These are phyloP conservation scores for Picea glauca DNA, from an alignment of 75 land plant genomes.

Conservation along the genomic window DNA sequence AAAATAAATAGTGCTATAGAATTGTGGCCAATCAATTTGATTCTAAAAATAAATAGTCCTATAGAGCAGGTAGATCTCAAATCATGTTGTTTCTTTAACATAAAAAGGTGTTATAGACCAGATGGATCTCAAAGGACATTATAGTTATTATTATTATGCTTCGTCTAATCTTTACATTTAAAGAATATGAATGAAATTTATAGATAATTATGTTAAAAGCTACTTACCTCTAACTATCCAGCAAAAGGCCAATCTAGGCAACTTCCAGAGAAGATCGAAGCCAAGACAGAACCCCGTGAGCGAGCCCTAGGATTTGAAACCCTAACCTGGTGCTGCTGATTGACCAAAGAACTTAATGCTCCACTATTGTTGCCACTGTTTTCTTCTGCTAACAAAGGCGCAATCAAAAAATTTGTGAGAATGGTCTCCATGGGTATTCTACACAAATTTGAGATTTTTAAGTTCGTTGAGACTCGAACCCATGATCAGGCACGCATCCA, in stretches of 20 bases:
- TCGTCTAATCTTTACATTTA: too few relatives aligned
- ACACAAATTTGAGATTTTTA: not conserved
- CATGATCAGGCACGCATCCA: not conserved
- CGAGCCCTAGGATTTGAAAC: conserved; percentile 6
- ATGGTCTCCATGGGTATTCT: not conserved
- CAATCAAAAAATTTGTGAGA: not conserved
- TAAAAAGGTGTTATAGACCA: too few relatives aligned
- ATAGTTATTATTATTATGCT: too few relatives aligned
- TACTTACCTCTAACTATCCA: not conserved
- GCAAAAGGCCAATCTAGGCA: not conserved
- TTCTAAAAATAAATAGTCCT: too few relatives aligned
- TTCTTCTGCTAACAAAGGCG: not conserved
- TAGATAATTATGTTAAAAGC: too few relatives aligned
- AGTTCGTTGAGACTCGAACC: not conserved
- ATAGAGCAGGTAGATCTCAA: too few relatives aligned
- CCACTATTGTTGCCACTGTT: too few relatives aligned
- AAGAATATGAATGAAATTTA: too few relatives aligned
- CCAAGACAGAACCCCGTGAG: not conserved
- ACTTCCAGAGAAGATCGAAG: not conserved
- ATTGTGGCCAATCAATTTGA: too few relatives aligned
- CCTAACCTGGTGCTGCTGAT: not conserved
- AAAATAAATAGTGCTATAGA: too few relatives aligned
- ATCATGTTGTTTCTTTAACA: too few relatives aligned
- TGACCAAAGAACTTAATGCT: not conserved
- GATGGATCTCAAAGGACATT: too few relatives aligned